Conservation (phyloP, 352 stramenopile species). For the Globisporangium heterothallicum region DNA sequence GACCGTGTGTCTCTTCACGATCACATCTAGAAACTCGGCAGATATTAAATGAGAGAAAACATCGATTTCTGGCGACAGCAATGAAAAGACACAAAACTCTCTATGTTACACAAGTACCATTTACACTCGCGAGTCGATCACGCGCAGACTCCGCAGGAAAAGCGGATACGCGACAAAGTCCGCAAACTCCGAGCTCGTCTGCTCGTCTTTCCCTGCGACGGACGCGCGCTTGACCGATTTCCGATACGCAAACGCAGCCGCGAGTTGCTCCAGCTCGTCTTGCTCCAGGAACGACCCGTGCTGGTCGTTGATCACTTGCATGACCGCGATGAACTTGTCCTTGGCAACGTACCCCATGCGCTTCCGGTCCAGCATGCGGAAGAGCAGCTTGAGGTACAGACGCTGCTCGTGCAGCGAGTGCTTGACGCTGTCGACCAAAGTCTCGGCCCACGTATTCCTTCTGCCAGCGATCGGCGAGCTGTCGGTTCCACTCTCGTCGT, state of each 20-base stretch:
- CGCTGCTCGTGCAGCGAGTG: conserved; percentile 73
- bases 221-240: conserved; percentile 25
- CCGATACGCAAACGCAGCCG: conserved; percentile 45
- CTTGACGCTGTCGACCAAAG: conserved; percentile 66
- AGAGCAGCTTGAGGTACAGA: conserved; percentile 77
- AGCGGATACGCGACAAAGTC: conserved; percentile 60
- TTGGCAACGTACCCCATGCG: conserved; percentile 56
- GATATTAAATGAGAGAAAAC: background rate
- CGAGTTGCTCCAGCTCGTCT: conserved; percentile 59
- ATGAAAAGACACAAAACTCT: background rate
- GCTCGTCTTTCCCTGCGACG: conserved; percentile 9
- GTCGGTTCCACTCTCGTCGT: conserved; percentile 29
- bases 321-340: conserved; percentile 63
- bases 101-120: conserved; percentile 7
- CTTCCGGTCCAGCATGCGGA: conserved; percentile 70
- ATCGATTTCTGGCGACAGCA: background rate
- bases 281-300: conserved; percentile 52
- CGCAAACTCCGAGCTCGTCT: conserved; percentile 7
- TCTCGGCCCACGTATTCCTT: conserved; percentile 56
- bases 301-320: conserved; percentile 76
- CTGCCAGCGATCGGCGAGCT: conserved; percentile 14
- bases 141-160: conserved; percentile 66
- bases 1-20: background rate
- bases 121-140: conserved; percentile 38
- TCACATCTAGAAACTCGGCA: too few species aligned